phyloP scores from a whole-genome alignment of 352 stramenopile genomes.

The Phytopythium ostracodes region DNA sequence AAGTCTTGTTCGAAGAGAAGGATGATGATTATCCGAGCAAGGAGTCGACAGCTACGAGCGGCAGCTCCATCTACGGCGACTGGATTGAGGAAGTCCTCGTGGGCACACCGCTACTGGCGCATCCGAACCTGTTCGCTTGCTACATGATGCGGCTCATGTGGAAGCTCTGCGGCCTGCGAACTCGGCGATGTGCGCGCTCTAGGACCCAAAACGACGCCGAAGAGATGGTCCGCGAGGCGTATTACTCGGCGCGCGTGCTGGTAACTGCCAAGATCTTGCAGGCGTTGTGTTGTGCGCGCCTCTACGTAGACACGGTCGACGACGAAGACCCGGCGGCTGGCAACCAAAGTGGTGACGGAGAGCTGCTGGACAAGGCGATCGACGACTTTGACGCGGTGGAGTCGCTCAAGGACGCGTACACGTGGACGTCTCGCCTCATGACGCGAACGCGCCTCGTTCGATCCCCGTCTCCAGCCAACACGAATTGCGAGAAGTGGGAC shows the following conservation, averaged over 20 bases:
- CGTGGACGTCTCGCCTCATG: slow-evolving; percentile 50
- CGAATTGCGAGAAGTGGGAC: slow-evolving; percentile 20
- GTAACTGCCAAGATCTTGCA: slow-evolving; percentile 63
- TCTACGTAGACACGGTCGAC: slow-evolving; percentile 8
- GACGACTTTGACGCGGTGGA: slow-evolving; percentile 53
- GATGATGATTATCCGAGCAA: slow-evolving; percentile 20
- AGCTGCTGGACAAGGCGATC: slow-evolving; percentile 5
- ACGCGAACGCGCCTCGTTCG: slow-evolving; percentile 30
- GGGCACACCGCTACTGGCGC: slow-evolving; percentile 40
- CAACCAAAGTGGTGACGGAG: slow-evolving; percentile 4
- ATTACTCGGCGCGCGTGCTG: slow-evolving; percentile 50
- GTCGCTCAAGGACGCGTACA: slow-evolving; percentile 48
- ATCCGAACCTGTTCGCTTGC: slow-evolving; percentile 45
- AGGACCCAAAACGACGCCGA: slow-evolving; percentile 27
- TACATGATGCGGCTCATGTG: slow-evolving; percentile 50
- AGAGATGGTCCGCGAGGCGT: slow-evolving; percentile 45
- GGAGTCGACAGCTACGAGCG: slow-evolving; percentile 9
- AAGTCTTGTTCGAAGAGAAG: slow-evolving; percentile 70
- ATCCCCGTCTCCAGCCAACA: background rate
- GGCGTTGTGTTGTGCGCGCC: slow-evolving; percentile 33
- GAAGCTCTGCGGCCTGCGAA: slow-evolving; percentile 22
- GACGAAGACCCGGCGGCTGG: slow-evolving; percentile 5
- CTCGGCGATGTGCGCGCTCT: background rate
- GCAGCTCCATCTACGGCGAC: slow-evolving; percentile 12
- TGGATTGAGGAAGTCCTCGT: slow-evolving; percentile 19